Percentiles rank a stretch among this genome's conserved stretches.
phyloP scores from a whole-genome alignment of 2,329 filamentous ascomycete genomes.

The Cytospora leucostoma region DNA sequence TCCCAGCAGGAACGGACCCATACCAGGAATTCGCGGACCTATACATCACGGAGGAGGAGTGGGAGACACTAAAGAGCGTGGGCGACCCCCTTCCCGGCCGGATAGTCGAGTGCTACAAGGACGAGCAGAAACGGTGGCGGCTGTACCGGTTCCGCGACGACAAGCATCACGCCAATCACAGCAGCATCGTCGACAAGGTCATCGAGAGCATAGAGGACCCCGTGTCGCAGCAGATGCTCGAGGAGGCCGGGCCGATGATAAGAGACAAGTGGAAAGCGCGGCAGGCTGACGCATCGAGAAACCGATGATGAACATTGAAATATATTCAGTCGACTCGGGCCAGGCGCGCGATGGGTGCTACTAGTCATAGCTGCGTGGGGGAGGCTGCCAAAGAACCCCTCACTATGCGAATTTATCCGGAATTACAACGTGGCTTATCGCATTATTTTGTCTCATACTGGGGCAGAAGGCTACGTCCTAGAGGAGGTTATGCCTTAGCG shows the following conservation, averaged over 20 bases:
- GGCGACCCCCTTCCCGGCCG: slow-evolving; percentile 78
- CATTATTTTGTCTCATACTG: too few relatives aligned
- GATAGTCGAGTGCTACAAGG: slow-evolving; percentile 88
- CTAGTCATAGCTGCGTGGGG: too few relatives aligned
- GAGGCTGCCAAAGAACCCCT: too few relatives aligned
- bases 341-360: too few relatives aligned
- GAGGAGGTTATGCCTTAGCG: too few relatives aligned
- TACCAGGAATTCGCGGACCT: slow-evolving; percentile 71
- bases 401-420: too few relatives aligned
- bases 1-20: slow-evolving; percentile 41
- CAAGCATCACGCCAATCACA: slow-evolving; percentile 88
- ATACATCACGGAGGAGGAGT: slow-evolving; percentile 73
- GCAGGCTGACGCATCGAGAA: slow-evolving; percentile 35
- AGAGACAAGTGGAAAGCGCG: slow-evolving; percentile 78
- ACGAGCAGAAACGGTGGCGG: slow-evolving; percentile 75
- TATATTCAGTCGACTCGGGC: too few relatives aligned
- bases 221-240: slow-evolving; percentile 80
- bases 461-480: too few relatives aligned
- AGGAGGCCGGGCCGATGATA: slow-evolving; percentile 69
- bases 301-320: slow-evolving; percentile 30
- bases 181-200: slow-evolving; percentile 79
- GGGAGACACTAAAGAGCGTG: slow-evolving; percentile 77
- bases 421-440: too few relatives aligned
- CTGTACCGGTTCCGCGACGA: slow-evolving; percentile 90
- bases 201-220: slow-evolving; percentile 86